Percentiles rank a stretch among this genome's conserved stretches.
phyloP scores from a whole-genome alignment of 306 rosid species.

The Sesbania bispinosa region DNA sequence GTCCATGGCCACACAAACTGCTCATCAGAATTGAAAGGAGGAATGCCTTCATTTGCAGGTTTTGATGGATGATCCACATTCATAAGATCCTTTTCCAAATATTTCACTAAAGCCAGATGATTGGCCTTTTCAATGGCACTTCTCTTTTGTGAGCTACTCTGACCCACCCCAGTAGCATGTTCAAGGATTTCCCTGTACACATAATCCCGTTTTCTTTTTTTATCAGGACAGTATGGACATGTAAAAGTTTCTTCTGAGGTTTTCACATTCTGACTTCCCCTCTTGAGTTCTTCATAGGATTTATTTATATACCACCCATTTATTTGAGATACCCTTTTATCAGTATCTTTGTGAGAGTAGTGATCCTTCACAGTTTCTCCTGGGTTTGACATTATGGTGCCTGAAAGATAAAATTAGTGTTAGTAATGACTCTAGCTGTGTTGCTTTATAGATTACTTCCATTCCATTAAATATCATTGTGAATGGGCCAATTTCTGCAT shows the following conservation, averaged over 20 bases:
- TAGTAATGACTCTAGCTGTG: not conserved
- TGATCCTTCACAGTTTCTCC: slow-evolving; percentile 37
- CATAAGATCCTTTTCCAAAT: slow-evolving; percentile 56
- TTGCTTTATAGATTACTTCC: slow-evolving; percentile 5
- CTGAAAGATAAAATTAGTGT: slow-evolving; percentile 32
- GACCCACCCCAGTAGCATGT: slow-evolving; percentile 95
- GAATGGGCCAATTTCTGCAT: slow-evolving; percentile 5
- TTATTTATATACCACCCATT: slow-evolving; percentile 41
- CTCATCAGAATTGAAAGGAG: slow-evolving; percentile 47
- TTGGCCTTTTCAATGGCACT: slow-evolving; percentile 70
- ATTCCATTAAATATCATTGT: not conserved
- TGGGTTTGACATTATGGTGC: slow-evolving; percentile 28
- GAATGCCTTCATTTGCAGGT: slow-evolving; percentile 26
- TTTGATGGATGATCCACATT: slow-evolving; percentile 45
- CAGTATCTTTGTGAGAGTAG: slow-evolving; percentile 40
- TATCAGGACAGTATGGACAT: slow-evolving; percentile 80
- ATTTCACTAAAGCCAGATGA: slow-evolving; percentile 74
- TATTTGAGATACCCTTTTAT: slow-evolving; percentile 57
- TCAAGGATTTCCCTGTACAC: slow-evolving; percentile 65
- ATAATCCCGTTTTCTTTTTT: slow-evolving; percentile 61
- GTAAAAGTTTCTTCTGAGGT: slow-evolving; percentile 49
- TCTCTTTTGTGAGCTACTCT: slow-evolving; percentile 74
- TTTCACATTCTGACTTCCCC: slow-evolving; percentile 56
- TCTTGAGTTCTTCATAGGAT: slow-evolving; percentile 62
- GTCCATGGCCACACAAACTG: slow-evolving; percentile 94